Evolutionary conservation across 2,329 filamentous ascomycete species (phyloP).

Genomic region (Fusarium irregulare): DNA sequence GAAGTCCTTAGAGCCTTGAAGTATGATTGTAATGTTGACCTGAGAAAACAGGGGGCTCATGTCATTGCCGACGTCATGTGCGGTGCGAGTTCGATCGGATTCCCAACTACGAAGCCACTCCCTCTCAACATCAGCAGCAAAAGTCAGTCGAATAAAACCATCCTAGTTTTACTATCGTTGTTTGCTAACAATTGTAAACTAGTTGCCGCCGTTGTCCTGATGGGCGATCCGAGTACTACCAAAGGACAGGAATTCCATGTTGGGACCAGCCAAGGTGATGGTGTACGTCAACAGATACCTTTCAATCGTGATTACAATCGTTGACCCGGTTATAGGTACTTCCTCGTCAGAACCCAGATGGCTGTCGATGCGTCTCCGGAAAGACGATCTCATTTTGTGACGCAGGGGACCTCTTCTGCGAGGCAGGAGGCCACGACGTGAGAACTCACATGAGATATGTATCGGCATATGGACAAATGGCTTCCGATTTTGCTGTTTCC

Average conservation of each 20-base stretch:
- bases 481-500: conserved; percentile 23
- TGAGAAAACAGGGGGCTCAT: conserved; percentile 32
- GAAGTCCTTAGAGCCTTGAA: fast-evolving
- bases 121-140: conserved; percentile 11
- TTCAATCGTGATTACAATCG: fast-evolving
- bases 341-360: conserved; percentile 26
- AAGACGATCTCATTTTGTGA: conserved; percentile 39
- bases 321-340: conserved; percentile 23
- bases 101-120: conserved; percentile 32
- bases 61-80: conserved; percentile 40
- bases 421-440: conserved; percentile 31
- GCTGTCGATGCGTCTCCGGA: conserved; percentile 17
- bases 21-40: not conserved
- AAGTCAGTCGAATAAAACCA: not conserved
- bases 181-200: not conserved
- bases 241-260: conserved; percentile 31
- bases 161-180: fast-evolving
- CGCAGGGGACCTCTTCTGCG: conserved; percentile 37
- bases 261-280: conserved; percentile 31
- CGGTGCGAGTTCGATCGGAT: conserved; percentile 36
- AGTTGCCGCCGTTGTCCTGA: conserved; percentile 40
- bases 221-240: conserved; percentile 43
- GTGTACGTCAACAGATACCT: conserved; percentile 20
- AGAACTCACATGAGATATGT: conserved; percentile 40
- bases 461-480: conserved; percentile 19